Evolutionary conservation across 1,284 basidiomycete species (phyloP), one percentile per base, ranked within the genome.

Genomic region (Fomitopsis schrenkii): DNA sequence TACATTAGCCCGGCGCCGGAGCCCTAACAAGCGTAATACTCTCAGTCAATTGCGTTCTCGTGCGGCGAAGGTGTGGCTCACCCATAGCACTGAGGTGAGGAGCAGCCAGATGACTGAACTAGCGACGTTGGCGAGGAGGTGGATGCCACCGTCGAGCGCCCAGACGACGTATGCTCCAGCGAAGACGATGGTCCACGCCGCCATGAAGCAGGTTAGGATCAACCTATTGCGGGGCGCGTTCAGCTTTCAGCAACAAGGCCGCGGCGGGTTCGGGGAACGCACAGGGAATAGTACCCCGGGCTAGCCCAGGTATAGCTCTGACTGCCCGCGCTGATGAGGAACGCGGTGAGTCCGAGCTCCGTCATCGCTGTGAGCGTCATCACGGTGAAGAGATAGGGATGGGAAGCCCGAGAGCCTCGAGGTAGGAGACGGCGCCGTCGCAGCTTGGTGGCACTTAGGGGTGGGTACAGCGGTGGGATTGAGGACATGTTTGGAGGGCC

Each of bases 71-170:
- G 33, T 17, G 7, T 40, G 40, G 71, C 79, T 62, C 64, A 87
- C 89, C 90, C 90, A 92, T 68, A 91, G 70, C 5, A 82, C 70
- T 6, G 81, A 77, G 2, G 89, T 89, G 44, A 86, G 68, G 28
- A 84, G 71, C 28, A 91, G 75, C 90, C 90, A 92, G 55, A 87
- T 71, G 17, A 90, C 80, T n/a, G 90, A 91, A 66, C 87, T 89
- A 22, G 90, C 88, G 33, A 91, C 78, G 68, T 83, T 86, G 14
- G 89, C 90, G 41, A 92, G 78, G 44, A 90, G 71, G 69, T 87
- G 85, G 45, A 82, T 80, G 7, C 81, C 83, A 46, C 86, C 85
- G 57, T 85, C 84, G 42, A 88, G 74, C 54, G 87, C 82, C 85
- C 87, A 91, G 40, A 90, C 68, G 64, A 90, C 77, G 68, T 91